These are phyloP conservation scores for Fusarium irregulare DNA, from an alignment of 2,329 filamentous ascomycete species.

Conservation along the genomic window DNA sequence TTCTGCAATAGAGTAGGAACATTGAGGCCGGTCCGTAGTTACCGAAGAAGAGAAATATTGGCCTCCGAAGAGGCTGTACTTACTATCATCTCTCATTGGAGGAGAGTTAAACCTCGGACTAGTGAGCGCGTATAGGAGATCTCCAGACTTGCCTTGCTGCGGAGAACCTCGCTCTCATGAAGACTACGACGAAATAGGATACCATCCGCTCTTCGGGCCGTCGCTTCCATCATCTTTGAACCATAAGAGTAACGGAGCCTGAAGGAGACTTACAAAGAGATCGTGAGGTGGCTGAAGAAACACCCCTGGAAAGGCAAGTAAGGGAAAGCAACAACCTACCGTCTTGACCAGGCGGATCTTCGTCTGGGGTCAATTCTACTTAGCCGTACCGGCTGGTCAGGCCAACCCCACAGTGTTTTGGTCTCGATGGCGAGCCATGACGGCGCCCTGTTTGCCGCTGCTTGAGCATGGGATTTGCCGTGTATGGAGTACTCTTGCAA, in stretches of 20 bases:
- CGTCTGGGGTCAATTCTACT: conserved; percentile 16
- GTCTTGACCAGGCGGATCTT: conserved; percentile 21
- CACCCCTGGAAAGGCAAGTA: conserved; percentile 21
- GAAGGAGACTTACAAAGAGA: conserved; percentile 10
- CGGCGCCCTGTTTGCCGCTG: conserved; percentile 7
- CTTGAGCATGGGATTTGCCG: not conserved
- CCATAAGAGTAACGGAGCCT: conserved; percentile 13
- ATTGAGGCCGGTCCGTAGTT: conserved; percentile 33
- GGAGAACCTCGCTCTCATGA: conserved; percentile 2
- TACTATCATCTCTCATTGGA: conserved; percentile 27
- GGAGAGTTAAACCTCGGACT: not conserved
- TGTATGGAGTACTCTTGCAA: not conserved
- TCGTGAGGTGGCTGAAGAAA: conserved; percentile 17
- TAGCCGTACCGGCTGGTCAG: conserved; percentile 27
- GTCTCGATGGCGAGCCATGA: not conserved
- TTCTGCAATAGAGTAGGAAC: conserved; percentile 2
- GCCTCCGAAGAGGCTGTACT: conserved; percentile 34
- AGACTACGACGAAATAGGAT: conserved; percentile 11
- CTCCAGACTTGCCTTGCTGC: not conserved
- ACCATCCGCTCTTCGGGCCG: conserved; percentile 30
- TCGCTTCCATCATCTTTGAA: conserved; percentile 34
- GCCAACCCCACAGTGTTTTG: conserved; percentile 8
- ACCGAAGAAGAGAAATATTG: conserved; percentile 18
- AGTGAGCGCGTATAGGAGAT: conserved; percentile 3
- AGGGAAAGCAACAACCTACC: conserved; percentile 19